phyloP scores from a whole-genome alignment of 192 early-diverging fungal species.

The Helicostylum pulchrum region DNA sequence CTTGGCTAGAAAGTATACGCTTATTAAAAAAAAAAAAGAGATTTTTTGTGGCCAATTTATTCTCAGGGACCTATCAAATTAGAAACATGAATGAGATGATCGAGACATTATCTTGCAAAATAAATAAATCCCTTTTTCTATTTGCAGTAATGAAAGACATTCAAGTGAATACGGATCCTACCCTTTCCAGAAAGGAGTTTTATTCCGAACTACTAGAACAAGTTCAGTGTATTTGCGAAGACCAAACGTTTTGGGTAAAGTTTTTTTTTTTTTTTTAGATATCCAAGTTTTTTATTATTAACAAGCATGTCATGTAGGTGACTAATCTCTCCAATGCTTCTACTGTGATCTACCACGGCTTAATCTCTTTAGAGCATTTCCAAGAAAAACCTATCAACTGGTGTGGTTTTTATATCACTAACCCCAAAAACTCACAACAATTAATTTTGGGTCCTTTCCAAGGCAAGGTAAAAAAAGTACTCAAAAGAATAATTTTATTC shows the following conservation, averaged over 20 bases:
- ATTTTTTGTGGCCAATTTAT: too few relatives aligned
- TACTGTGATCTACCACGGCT: slow-evolving; percentile 73
- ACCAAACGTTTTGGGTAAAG: slow-evolving; percentile 58
- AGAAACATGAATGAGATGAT: too few relatives aligned
- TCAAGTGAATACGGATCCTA: slow-evolving; percentile 15
- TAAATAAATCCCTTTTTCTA: not conserved
- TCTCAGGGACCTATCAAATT: too few relatives aligned
- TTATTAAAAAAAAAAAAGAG: too few relatives aligned
- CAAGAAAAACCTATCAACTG: slow-evolving; percentile 67
- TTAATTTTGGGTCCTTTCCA: slow-evolving; percentile 89
- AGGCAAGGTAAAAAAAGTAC: slow-evolving; percentile 49
- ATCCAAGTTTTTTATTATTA: not conserved
- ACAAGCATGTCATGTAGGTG: slow-evolving; percentile 34
- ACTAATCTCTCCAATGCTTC: slow-evolving; percentile 82
- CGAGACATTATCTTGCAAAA: too few relatives aligned
- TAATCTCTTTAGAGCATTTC: slow-evolving; percentile 62
- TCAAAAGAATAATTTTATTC: too few relatives aligned
- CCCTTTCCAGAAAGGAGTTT: slow-evolving; percentile 60
- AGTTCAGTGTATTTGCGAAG: slow-evolving; percentile 63
- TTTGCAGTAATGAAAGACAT: slow-evolving; percentile 22
- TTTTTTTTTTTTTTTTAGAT: not conserved
- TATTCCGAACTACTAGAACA: slow-evolving; percentile 62
- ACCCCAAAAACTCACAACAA: slow-evolving; percentile 39
- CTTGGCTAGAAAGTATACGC: too few relatives aligned
- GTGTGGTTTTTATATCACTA: slow-evolving; percentile 80